Conservation (phyloP, 768 basidiomycete species). For the Tephrocybe sp. region DNA sequence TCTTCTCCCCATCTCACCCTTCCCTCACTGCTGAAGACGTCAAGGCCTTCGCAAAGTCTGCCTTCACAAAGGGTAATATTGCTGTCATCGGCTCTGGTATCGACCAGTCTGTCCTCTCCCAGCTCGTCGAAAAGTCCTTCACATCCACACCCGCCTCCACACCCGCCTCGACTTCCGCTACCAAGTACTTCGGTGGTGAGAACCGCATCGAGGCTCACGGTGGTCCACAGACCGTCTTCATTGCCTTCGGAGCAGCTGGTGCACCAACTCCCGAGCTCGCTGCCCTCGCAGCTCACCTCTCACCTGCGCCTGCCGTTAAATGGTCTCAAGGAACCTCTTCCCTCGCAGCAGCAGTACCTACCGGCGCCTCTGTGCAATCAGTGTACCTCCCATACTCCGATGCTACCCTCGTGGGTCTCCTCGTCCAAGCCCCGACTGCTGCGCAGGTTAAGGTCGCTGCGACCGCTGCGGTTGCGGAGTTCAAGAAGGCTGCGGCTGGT, state of each 20-base stretch:
- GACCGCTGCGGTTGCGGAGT: conserved; percentile 62
- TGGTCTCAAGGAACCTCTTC: conserved; percentile 79
- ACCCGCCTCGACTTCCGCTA: conserved; percentile 28
- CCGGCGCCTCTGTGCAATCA: conserved; percentile 60
- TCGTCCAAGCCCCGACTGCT: conserved; percentile 67
- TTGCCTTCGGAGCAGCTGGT: conserved; percentile 80
- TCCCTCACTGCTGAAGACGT: conserved; percentile 66
- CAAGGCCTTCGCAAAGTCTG: conserved; percentile 66
- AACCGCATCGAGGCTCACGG: conserved; percentile 63
- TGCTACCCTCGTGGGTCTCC: conserved; percentile 80
- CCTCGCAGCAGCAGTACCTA: conserved; percentile 57
- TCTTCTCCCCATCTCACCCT: conserved; percentile 75
- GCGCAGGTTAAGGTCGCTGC: conserved; percentile 65
- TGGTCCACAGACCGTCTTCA: conserved; percentile 75
- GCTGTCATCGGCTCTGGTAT: conserved; percentile 89
- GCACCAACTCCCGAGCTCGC: conserved; percentile 69
- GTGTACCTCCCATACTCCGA: conserved; percentile 91
- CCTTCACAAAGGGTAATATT: conserved; percentile 76
- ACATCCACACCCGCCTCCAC: conserved; percentile 40
- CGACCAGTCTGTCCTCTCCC: conserved; percentile 61
- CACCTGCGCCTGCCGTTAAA: conserved; percentile 78
- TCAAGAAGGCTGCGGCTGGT: conserved; percentile 61
- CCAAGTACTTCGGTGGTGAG: conserved; percentile 80
- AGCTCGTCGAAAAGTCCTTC: conserved; percentile 72
- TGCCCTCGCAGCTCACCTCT: conserved; percentile 77